Base-by-base conservation (phyloP, 1,139 yeast genomes). In the Scheffersomyces parashehatae region DNA sequence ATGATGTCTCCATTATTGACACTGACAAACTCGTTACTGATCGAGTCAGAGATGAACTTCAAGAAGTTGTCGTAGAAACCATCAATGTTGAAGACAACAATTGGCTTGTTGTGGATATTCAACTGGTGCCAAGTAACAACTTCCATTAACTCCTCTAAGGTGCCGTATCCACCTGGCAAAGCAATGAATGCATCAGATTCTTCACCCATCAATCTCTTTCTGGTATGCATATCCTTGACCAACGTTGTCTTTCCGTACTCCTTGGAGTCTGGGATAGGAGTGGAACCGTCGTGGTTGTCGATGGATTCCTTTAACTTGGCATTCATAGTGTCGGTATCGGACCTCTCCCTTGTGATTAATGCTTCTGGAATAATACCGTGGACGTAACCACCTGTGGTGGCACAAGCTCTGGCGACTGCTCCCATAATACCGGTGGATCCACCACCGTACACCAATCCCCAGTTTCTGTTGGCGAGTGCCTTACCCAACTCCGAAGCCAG, bases 361-460 rank as follows among this genome's bases (percentile, higher is more conserved):
- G 96, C 96, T 51, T 80, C 81, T 9, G 96, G 97, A 47, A 89
- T 88, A 54, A 89, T 79, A 6, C 97, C 97, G 54, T 86, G 91
- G 37, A 88, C 96, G 47, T 82, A 78, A 2, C 93, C 95, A 26
- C 83, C 85, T 40, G 68, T 70, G 5, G 80, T 63, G 42, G 85
- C 82, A 45, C 87, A 81, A 0, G 89, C 78, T 47, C 80, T 76
- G n/a, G 96, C 96, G 42, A 88, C 81, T 3, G 82, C 73, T 2
- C 97, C 97, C 96, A 88, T 90, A 43, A 88, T 65, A 4, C 95
- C 93, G 2, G 88, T 84, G 28, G 93, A 83, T 14, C 97, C 97
- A 36, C 97, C 97, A 29, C 97, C 97, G 57, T 89, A 89, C 7
- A 89, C 95, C 39, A 89, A 70, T 3, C 90, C 90, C 83, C 89